These are phyloP conservation scores for Lentinula detonsa DNA, from an alignment of 768 basidiomycete genomes.

Conservation along the genomic window DNA sequence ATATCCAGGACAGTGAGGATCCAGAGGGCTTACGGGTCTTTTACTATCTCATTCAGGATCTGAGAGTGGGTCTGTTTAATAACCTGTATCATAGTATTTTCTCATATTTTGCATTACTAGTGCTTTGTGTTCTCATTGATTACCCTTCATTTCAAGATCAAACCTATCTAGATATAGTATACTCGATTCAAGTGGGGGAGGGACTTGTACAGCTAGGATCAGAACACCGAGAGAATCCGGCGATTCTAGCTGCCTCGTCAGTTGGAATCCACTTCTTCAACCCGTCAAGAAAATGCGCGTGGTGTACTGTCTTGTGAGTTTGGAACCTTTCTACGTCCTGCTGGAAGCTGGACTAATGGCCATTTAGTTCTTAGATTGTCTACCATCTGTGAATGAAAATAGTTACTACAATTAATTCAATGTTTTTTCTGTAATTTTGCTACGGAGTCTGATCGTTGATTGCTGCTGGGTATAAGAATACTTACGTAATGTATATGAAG, in stretches of 20 bases:
- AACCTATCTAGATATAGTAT: constrained; percentile 67
- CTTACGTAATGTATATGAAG: no score
- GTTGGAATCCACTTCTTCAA: not conserved
- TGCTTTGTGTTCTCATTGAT: constrained; percentile 98
- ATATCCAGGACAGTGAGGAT: constrained; percentile 95
- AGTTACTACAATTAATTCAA: no score
- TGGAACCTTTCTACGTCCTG: not conserved
- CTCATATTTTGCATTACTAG: constrained; percentile 33
- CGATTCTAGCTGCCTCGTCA: not conserved
- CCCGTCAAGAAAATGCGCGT: constrained; percentile 1
- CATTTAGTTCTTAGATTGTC: not conserved
- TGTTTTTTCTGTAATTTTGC: no score
- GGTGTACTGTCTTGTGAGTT: not conserved
- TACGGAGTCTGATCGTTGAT: no score
- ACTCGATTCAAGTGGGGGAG: not conserved
- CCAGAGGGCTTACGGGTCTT: constrained; percentile 97
- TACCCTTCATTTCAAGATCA: constrained; percentile 99
- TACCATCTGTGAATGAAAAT: not conserved
- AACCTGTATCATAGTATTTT: not conserved
- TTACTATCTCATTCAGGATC: constrained; percentile 97
- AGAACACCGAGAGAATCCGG: not conserved
- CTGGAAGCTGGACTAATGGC: not conserved
- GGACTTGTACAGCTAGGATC: no score
- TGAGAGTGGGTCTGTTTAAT: constrained; percentile 57
- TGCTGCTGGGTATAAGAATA: no score